Conservation (phyloP, 352 stramenopile species). For the Phytopythium aichiense region DNA sequence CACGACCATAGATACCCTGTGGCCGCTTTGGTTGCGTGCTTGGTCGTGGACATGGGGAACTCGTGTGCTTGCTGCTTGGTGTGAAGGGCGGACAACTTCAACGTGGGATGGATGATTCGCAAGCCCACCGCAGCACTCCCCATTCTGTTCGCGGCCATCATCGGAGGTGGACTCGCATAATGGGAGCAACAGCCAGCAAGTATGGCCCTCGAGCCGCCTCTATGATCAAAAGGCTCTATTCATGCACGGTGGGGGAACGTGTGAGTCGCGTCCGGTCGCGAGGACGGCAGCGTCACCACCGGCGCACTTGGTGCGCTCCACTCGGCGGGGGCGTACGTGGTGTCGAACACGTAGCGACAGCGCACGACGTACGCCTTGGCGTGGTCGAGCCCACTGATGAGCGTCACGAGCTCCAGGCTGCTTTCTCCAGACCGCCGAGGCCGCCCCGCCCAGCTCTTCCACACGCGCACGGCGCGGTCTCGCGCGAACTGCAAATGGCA, state of each 20-base stretch:
- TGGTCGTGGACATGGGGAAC: too few species aligned
- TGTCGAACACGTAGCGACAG: conserved; percentile 61
- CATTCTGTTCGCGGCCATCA: too few species aligned
- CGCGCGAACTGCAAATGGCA: conserved; percentile 71
- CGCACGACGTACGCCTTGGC: conserved; percentile 74
- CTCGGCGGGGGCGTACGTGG: conserved; percentile 36
- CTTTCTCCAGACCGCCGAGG: conserved; percentile 38
- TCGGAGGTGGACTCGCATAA: neutral
- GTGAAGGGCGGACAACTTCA: neutral
- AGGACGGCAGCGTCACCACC: conserved; percentile 35
- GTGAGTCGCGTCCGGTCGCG: conserved; percentile 22
- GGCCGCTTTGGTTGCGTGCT: too few species aligned
- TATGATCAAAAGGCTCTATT: neutral
- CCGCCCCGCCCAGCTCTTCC: conserved; percentile 68
- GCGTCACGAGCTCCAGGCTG: conserved; percentile 51
- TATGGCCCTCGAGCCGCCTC: neutral
- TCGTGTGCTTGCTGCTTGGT: too few species aligned
- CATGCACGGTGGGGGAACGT: conserved; percentile 13
- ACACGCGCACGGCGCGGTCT: conserved; percentile 74
- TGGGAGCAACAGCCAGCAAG: neutral
- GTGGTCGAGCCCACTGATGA: conserved; percentile 66
- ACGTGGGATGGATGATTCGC: neutral
- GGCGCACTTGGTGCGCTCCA: conserved; percentile 55
- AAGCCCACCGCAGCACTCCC: neutral
- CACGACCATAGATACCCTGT: too few species aligned